A percentile compares a stretch with the other conserved stretches of the same genome.
Evolutionary conservation across 2,329 filamentous ascomycete species (phyloP).

Genomic region (Colletotrichum chlorophyti): DNA sequence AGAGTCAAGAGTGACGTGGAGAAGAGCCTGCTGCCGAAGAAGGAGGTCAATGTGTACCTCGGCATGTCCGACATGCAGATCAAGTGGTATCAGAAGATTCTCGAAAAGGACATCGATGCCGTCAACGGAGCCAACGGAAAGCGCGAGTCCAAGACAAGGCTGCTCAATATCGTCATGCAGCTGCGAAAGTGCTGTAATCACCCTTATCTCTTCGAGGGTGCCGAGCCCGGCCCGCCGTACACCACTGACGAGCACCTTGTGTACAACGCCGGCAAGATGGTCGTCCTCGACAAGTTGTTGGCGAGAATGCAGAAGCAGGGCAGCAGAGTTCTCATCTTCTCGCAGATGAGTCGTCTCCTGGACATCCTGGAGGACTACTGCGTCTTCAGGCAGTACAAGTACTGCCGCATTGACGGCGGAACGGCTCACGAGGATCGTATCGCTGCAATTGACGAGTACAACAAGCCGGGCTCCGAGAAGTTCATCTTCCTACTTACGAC

Average conservation of each 20-base stretch:
- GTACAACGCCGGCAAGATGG: conserved; percentile 96
- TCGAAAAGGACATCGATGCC: conserved; percentile 98
- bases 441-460: conserved; percentile 97
- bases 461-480: conserved; percentile 93
- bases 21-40: conserved; percentile 96
- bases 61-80: conserved; percentile 99
- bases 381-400: conserved; percentile 92
- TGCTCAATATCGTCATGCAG: conserved; percentile 99
- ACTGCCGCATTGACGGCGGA: conserved; percentile 95
- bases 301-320: conserved; percentile 83
- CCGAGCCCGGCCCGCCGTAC: conserved; percentile 95
- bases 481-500: conserved; percentile 97
- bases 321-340: conserved; percentile 97
- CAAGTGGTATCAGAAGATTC: conserved; percentile 98
- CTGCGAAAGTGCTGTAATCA: conserved; percentile 99
- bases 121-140: conserved; percentile 97
- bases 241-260: conserved; percentile 97
- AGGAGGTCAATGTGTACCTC: conserved; percentile 95
- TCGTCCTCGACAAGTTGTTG: conserved; percentile 91
- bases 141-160: conserved; percentile 94
- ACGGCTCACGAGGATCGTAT: conserved; percentile 98
- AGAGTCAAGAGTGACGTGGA: conserved; percentile 98
- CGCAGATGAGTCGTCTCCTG: conserved; percentile 96
- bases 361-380: conserved; percentile 99
- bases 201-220: conserved; percentile 96